A percentile compares a stretch with the other conserved stretches of the same genome.
Conservation (phyloP, 805 yeast species). For the Candida pini region DNA sequence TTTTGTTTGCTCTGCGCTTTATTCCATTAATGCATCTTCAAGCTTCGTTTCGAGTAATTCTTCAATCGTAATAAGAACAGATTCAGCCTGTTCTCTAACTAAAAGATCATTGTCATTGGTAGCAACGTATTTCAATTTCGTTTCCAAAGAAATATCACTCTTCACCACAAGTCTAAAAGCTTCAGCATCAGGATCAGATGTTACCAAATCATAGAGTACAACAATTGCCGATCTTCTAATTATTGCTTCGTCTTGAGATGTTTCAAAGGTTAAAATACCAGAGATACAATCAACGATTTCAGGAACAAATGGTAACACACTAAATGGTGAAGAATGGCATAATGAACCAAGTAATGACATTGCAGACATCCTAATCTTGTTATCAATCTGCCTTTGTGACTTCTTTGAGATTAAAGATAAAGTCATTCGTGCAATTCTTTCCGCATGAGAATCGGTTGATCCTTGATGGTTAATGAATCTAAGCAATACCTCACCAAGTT, state of each 20-base stretch:
- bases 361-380: constrained; percentile 74
- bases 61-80: constrained; percentile 28
- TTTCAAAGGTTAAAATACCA: constrained; percentile 66
- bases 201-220: constrained; percentile 54
- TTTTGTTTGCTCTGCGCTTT: neutral
- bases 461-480: constrained; percentile 49
- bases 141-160: constrained; percentile 39
- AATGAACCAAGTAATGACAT: constrained; percentile 77
- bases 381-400: constrained; percentile 33
- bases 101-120: constrained; percentile 51
- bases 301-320: constrained; percentile 39
- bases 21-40: constrained; percentile 6
- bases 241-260: constrained; percentile 36
- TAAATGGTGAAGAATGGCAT: constrained; percentile 53
- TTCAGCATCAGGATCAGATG: constrained; percentile 30
- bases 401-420: constrained; percentile 26
- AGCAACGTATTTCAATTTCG: constrained; percentile 37
- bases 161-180: constrained; percentile 44
- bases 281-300: constrained; percentile 71
- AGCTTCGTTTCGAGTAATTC: constrained; percentile 18
- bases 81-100: constrained; percentile 52
- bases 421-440: constrained; percentile 37
- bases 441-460: constrained; percentile 37
- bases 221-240: constrained; percentile 75
- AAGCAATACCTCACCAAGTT: constrained; percentile 76